Conservation (phyloP, 805 yeast species). For the Cyberlindnera meyerae region DNA sequence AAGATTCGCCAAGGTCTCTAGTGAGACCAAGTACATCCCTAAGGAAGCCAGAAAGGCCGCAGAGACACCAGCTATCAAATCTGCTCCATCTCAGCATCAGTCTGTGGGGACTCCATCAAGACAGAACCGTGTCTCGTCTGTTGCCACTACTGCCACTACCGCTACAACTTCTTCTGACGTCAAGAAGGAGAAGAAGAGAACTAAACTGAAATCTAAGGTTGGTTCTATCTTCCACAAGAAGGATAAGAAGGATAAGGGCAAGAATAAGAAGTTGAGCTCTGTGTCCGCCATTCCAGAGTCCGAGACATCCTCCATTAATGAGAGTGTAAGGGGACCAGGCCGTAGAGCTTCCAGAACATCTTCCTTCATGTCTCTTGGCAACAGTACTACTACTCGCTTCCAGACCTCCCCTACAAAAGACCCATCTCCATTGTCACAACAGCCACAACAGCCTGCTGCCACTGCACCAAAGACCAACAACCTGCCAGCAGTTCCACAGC, state of each 20-base stretch:
- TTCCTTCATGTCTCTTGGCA: conserved; percentile 16
- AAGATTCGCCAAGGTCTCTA: conserved; percentile 45
- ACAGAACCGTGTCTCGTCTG: conserved; percentile 16
- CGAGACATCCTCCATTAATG: conserved; percentile 23
- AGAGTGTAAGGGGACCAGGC: conserved; percentile 7
- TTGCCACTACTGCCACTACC: conserved; percentile 19
- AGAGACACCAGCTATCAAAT: conserved; percentile 19
- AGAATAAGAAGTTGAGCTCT: conserved; percentile 17
- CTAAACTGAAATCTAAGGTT: conserved; percentile 57
- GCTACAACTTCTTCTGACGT: conserved; percentile 3
- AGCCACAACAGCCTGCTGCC: conserved; percentile 2
- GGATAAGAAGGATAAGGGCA: conserved; percentile 40
- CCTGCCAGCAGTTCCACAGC: conserved; percentile 6
- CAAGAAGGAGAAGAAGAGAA: conserved; percentile 27
- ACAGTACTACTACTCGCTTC: conserved; percentile 7
- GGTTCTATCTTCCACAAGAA: conserved; percentile 73
- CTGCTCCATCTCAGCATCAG: conserved; percentile 1
- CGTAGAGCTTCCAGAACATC: conserved; percentile 20
- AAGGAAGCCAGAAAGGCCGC: conserved; percentile 27
- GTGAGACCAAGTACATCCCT: conserved; percentile 23
- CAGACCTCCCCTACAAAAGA: conserved; percentile 7
- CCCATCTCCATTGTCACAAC: conserved; percentile 7
- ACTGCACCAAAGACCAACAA: conserved; percentile 7
- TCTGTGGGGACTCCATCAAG: conserved; percentile 4
- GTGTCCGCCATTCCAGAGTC: conserved; percentile 21